These are phyloP conservation scores for Ophiostoma australiae DNA, from an alignment of 2,329 filamentous ascomycete genomes.

Conservation along the genomic window DNA sequence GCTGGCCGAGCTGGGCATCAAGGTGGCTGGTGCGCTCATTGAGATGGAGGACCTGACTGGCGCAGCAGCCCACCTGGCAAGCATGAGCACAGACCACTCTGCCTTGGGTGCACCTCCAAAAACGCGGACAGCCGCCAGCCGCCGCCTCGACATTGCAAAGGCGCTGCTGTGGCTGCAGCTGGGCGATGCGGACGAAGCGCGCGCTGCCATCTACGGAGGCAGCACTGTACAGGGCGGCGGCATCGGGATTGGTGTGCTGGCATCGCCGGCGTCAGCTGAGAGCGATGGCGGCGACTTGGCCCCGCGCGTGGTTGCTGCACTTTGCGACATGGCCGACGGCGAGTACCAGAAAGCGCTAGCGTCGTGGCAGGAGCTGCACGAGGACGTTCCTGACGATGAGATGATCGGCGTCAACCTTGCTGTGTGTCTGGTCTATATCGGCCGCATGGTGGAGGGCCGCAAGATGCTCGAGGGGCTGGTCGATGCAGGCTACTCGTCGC, in stretches of 20 bases:
- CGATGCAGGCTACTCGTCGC: constrained; percentile 60
- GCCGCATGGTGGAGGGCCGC: constrained; percentile 67
- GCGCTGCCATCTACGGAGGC: constrained; percentile 42
- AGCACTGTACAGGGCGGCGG: neutral
- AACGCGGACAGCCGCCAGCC: constrained; percentile 26
- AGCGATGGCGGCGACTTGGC: constrained; percentile 38
- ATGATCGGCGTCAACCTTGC: constrained; percentile 78
- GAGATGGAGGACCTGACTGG: constrained; percentile 86
- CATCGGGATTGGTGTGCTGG: neutral
- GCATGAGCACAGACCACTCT: constrained; percentile 39
- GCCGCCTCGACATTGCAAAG: constrained; percentile 44
- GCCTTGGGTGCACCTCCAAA: constrained; percentile 23
- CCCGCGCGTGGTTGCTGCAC: constrained; percentile 55
- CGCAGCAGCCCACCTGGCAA: constrained; percentile 66
- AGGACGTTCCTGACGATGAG: constrained; percentile 48
- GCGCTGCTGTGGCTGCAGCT: constrained; percentile 72
- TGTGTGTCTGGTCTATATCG: constrained; percentile 77
- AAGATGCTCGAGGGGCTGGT: constrained; percentile 62
- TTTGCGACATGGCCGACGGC: constrained; percentile 74
- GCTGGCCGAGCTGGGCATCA: constrained; percentile 68
- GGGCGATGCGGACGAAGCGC: constrained; percentile 68
- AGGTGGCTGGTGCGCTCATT: constrained; percentile 61
- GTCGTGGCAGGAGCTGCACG: constrained; percentile 53
- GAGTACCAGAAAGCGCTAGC: constrained; percentile 60
- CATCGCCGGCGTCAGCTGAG: constrained; percentile 16